Evolutionary conservation across 176 grass and related monocot genomes (phyloP).

Genomic region (Otatea glauca): DNA sequence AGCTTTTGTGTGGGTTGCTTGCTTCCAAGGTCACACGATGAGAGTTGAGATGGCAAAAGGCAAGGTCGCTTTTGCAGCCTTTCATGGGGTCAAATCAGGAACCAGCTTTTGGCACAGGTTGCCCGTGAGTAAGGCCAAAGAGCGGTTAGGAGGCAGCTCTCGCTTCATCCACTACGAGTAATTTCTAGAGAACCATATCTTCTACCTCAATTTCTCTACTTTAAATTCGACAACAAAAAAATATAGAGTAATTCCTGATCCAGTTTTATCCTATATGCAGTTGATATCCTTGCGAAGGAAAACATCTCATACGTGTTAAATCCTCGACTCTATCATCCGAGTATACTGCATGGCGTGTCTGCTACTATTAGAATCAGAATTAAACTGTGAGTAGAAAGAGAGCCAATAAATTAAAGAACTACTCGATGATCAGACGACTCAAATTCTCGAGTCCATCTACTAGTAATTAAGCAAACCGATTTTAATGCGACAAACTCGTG

Average conservation of each 20-base stretch:
- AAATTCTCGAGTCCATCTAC: no score
- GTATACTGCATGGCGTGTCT: not conserved
- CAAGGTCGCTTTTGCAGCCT: conserved; percentile 1
- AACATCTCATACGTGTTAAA: not conserved
- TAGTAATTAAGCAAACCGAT: no score
- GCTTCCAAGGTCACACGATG: not conserved
- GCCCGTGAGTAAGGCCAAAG: not conserved
- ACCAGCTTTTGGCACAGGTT: not conserved
- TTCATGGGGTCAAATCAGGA: not conserved
- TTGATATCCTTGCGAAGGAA: not conserved
- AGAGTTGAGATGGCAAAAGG: not conserved
- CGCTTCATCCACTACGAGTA: not conserved
- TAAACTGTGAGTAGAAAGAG: no score
- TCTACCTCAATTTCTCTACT: no score
- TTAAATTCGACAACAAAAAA: no score
- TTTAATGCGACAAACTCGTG: no score
- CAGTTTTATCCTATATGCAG: not conserved
- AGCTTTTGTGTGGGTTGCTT: not conserved
- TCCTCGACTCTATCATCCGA: not conserved
- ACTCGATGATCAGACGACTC: no score
- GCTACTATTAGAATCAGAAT: no score
- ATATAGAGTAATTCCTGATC: not conserved
- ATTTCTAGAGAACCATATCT: not conserved
- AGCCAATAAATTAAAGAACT: no score
- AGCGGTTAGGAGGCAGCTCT: not conserved